Base-by-base conservation (phyloP, 345 rosid genomes). In the Gossypium stocksii region DNA sequence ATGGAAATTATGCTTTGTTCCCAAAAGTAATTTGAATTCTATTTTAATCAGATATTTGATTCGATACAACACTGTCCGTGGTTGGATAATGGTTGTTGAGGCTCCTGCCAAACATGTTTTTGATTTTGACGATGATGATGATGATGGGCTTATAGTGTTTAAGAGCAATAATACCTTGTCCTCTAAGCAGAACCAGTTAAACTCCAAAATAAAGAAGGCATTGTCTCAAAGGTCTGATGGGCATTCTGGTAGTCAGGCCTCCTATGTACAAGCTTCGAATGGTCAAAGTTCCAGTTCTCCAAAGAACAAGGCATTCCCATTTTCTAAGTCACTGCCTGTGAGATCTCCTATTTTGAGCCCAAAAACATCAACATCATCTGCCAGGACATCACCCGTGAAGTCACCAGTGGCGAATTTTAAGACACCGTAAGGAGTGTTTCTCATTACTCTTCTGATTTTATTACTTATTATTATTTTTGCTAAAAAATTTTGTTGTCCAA, bases 81-180 rank as follows among this genome's bases (percentile, higher is more conserved):
- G 76, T 84, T 70, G 75, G 80, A 81, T 75, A 86, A 88, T 95
- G 98, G 87, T 90, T 78, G 82, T 87, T 77, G 89, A 86, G 58
- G 82, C 87, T 81, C 76, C 93, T 70, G 75, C 84, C 41, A 89
- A 87, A 64, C 80, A 76, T 71, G 67, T 73, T 7, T 79, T 74
- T 77, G 85, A 83, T 79, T 76, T 72, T 46, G 83, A 83, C 59
- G 90, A 87, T 1, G 90, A 85, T 15, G 89, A 85, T 7, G 94
- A 85, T 3, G 90, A 85, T 12, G 76, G 46, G 43, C 97, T 97
- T 67, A 0, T 86, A 15, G 71, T 81, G 72, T 87, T 88, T 72
- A 91, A 80, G 83, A 88, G 98, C 87, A 76, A 6, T 67, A 84
- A 14, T 62, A 66, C 43, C 59, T 80, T 76, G 38, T 41, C 86